phyloP scores from a whole-genome alignment of 345 rosid genomes.

The Xanthoceras sorbifolium region DNA sequence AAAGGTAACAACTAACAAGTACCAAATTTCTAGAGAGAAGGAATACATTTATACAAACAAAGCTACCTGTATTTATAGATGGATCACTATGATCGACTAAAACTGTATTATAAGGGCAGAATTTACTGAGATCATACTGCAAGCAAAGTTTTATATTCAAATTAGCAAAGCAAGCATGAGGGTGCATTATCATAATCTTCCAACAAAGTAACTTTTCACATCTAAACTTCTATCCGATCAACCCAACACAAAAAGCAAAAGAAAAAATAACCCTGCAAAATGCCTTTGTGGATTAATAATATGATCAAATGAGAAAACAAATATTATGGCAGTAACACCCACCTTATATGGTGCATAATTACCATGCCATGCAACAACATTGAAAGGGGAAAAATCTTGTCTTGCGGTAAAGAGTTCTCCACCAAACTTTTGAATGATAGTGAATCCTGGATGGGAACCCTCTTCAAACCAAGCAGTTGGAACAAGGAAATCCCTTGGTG shows the following conservation, averaged over 20 bases:
- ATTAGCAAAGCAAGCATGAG: not conserved
- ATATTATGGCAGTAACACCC: slow-evolving; percentile 11
- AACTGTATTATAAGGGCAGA: slow-evolving; percentile 94
- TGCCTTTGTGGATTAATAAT: not conserved
- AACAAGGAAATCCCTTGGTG: slow-evolving; percentile 84
- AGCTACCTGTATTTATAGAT: slow-evolving; percentile 84
- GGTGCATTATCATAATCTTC: not conserved
- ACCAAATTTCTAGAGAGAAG: not conserved
- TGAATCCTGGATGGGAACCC: slow-evolving; percentile 59
- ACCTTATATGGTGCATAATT: slow-evolving; percentile 94
- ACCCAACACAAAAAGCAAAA: not conserved
- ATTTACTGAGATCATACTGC: slow-evolving; percentile 88
- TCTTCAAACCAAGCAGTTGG: slow-evolving; percentile 92
- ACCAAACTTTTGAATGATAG: slow-evolving; percentile 80
- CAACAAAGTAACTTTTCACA: not conserved
- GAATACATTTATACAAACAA: not conserved
- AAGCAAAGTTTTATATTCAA: slow-evolving; percentile 18
- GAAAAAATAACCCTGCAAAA: not conserved
- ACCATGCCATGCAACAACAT: slow-evolving; percentile 99
- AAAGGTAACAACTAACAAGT: not conserved
- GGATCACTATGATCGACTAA: slow-evolving; percentile 91
- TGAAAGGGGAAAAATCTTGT: slow-evolving; percentile 97
- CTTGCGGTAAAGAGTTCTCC: slow-evolving; percentile 84
- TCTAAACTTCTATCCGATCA: not conserved
- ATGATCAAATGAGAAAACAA: slow-evolving; percentile 3